A percentile compares a stretch with the other conserved stretches of the same genome.
These are phyloP conservation scores for Castanea mollissima DNA, from an alignment of 306 rosid species.

Conservation along the genomic window DNA sequence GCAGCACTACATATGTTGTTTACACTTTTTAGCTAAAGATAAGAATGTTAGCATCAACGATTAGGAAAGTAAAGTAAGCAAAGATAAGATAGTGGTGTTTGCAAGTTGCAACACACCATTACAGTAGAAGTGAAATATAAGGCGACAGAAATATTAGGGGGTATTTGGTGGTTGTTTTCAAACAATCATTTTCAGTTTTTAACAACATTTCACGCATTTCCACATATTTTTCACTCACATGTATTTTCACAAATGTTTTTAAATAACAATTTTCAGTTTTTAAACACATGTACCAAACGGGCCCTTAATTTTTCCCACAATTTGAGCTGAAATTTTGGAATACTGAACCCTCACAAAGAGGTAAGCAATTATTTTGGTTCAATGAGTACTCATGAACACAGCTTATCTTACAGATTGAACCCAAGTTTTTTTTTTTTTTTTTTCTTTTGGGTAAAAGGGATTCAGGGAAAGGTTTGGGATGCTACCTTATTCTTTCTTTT, in stretches of 20 bases:
- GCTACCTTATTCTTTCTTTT: neutral
- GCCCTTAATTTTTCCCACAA: neutral
- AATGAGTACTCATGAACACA: neutral
- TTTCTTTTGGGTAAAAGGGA: too few relatives aligned
- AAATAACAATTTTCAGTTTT: too few relatives aligned
- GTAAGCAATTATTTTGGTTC: neutral
- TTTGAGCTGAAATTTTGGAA: neutral
- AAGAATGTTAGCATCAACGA: neutral
- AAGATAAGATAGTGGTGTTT: neutral
- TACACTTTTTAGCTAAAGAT: neutral
- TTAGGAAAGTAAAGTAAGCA: neutral
- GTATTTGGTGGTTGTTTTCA: too few relatives aligned
- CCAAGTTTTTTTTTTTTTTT: neutral
- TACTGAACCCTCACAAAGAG: neutral
- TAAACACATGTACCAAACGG: too few relatives aligned
- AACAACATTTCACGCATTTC: too few relatives aligned
- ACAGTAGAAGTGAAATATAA: neutral
- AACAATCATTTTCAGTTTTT: too few relatives aligned
- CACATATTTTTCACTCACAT: too few relatives aligned
- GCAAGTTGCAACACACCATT: neutral
- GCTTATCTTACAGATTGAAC: neutral
- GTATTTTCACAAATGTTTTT: too few relatives aligned
- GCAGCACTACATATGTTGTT: neutral
- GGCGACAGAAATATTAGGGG: neutral
- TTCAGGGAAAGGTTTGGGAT: neutral